These are phyloP conservation scores for Tetrapisispora pingtungensis DNA, from an alignment of 805 yeast genomes.

Conservation along the genomic window DNA sequence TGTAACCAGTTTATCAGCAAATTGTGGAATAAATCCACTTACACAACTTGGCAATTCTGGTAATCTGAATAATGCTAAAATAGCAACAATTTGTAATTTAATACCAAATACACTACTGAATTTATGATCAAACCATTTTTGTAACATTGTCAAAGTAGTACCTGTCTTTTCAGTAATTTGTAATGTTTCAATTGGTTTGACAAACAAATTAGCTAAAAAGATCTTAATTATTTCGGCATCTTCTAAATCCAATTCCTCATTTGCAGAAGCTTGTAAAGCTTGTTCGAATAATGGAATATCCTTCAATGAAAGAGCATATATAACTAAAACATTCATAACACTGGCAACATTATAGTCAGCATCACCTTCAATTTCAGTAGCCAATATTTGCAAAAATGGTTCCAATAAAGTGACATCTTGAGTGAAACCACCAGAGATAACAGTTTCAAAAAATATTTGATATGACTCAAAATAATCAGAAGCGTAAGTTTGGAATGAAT, in stretches of 20 bases:
- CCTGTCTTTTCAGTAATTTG: constrained; percentile 38
- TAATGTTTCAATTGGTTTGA: constrained; percentile 50
- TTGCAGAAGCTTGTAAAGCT: constrained; percentile 22
- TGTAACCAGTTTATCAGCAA: constrained; percentile 42
- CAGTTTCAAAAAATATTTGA: constrained; percentile 46
- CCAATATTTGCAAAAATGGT: constrained; percentile 21
- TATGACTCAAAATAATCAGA: constrained; percentile 48
- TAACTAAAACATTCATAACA: constrained; percentile 27
- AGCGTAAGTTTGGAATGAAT: constrained; percentile 50
- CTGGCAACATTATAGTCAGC: constrained; percentile 33
- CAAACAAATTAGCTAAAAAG: constrained; percentile 51
- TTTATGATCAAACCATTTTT: constrained; percentile 51
- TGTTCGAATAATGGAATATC: constrained; percentile 25
- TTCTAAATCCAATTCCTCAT: constrained; percentile 28
- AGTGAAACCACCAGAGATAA: constrained; percentile 44
- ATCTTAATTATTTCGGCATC: constrained; percentile 46
- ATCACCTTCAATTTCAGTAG: constrained; percentile 23
- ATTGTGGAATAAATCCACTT: constrained; percentile 34
- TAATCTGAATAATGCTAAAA: constrained; percentile 40
- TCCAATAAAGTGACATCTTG: constrained; percentile 21
- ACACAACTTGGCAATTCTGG: constrained; percentile 33
- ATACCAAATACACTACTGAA: constrained; percentile 66
- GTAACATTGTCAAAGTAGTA: constrained; percentile 41
- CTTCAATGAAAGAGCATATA: constrained; percentile 25
- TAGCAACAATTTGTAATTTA: constrained; percentile 61